Evolutionary conservation across 495 filamentous ascomycete genomes (phyloP), one percentile per base, ranked within the genome.

Genomic region (Halenospora varia): DNA sequence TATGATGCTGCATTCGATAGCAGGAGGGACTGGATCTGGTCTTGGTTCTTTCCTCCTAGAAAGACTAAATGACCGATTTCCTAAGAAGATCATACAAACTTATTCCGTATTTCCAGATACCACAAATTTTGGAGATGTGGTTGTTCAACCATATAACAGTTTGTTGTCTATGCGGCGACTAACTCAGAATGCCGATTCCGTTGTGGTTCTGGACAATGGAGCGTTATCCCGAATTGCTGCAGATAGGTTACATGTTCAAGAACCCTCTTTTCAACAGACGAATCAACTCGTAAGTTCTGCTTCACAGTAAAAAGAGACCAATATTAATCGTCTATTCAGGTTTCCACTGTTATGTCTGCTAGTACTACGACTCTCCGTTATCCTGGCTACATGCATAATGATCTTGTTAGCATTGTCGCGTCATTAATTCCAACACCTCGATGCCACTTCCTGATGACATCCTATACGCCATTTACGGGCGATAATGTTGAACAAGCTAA

Each of bases 371-470:
- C 94, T 8, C 86, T 98, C 26, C 83, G 94, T 57, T 97, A 98
- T 70, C 94, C 94, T 1, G 94, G 95, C 23, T 98, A 98, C 68
- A 97, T 98, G 95, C 94, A 98, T 75, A 98, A 98, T 69, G 94
- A 98, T 67, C 87, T 98, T 8, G 93, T 95, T 61, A 91, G 92
- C 66, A 97, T 98, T 66, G 84, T 97, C 47, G 95, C 94, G 39
- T 95, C 92, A 19, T 80, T 98, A 4, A 97, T 98, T 50, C 94
- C 94, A 9, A 97, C 92, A 0, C 94, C 94, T 13, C 88, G 94
- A 54, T 95, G 91, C 71, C 94, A 98, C 70, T 98, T 98, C 82
- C 78, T 98, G 41, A 92, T 97, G 85, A 97, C 94, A 1, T 90
- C 92, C 18, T 98, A 97, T 73, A 98, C 94, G 0, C 94, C 94